Base-by-base conservation (phyloP, 768 basidiomycete genomes). In the Multifurca ochricompacta region DNA sequence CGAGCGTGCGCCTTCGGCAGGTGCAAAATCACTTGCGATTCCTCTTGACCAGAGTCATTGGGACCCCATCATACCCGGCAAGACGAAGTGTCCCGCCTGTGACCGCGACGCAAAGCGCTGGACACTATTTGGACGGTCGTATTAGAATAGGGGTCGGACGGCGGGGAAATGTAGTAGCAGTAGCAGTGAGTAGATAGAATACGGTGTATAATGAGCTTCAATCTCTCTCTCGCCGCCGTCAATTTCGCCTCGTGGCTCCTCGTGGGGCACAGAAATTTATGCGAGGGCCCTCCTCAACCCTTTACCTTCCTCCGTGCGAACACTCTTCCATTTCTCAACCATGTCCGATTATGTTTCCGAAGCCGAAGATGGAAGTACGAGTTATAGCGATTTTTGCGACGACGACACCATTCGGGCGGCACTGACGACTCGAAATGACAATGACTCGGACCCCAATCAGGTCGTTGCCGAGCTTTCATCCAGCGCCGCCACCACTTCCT, bases 11-110 rank as follows among this genome's bases (percentile, higher is more conserved):
- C 96, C 96, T 0, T 94, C 92, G 14, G 93, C 96, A 11, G 96
- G 96, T 47, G 96, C 96, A 55, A 99, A 99, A 69, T 91, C 91
- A 0, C 83, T 99, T 3, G 87, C 86, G 63, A 98, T 98, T 72
- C 96, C 96, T 4, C 94, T 94, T 68, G 89, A 97, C 63, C 96
- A 98, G 70, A 76, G 73, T 3, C 80, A 78, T 34, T 98, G 85
- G 82, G 75, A 82, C 6, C 72, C 80, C 30, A 89, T 95, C 68
- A 83, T 86, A 63, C 78, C 76, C 43, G 89, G 91, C 51, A 80
- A 87, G 72, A 94, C 89, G 28, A 91, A 87, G 66, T 99, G 96
- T 70, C 79, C 89, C 50, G 89, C 80, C 11, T 99, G 96, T 68
- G 88, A 85, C 28, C 74, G 78, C 58, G 82, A 88, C 64, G 89